Evolutionary conservation across 176 grass and related monocot genomes (phyloP).

Genomic region (Raddia distichophylla): DNA sequence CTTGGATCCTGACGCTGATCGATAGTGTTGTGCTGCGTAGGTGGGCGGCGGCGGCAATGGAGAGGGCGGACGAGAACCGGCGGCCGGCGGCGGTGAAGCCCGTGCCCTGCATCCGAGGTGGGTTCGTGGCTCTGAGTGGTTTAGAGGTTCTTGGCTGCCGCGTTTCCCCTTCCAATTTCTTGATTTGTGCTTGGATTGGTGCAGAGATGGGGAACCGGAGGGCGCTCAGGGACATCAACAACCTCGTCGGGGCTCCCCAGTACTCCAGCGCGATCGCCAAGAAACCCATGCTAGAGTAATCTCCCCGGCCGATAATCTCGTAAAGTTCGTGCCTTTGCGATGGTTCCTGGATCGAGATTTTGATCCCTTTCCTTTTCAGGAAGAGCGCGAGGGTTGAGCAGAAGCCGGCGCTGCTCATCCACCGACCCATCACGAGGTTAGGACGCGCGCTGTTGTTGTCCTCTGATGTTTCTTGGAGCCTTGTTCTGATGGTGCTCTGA

Average conservation of each 20-base stretch:
- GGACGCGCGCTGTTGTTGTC: not conserved
- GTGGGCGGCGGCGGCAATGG: slow-evolving; percentile 48
- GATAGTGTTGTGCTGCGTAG: slow-evolving; percentile 16
- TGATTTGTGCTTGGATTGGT: slow-evolving; percentile 20
- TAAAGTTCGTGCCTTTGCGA: slow-evolving; percentile 24
- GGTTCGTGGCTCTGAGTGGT: not conserved
- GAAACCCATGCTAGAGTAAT: slow-evolving; percentile 68
- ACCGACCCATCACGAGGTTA: slow-evolving; percentile 73
- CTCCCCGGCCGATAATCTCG: slow-evolving; percentile 3
- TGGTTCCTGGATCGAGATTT: slow-evolving; percentile 35
- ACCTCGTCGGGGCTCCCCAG: slow-evolving; percentile 41
- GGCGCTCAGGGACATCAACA: slow-evolving; percentile 76
- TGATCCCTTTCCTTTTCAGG: slow-evolving; percentile 33
- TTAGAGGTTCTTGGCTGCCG: not conserved
- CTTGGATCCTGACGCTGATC: slow-evolving; percentile 37
- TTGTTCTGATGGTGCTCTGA: slow-evolving; percentile 4
- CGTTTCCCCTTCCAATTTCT: slow-evolving; percentile 7
- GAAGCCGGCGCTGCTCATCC: slow-evolving; percentile 27
- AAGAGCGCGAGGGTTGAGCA: slow-evolving; percentile 39
- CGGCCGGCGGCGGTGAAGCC: slow-evolving; percentile 24
- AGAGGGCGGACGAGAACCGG: slow-evolving; percentile 58
- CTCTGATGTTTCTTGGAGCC: slow-evolving; percentile 19
- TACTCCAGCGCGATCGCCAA: slow-evolving; percentile 53
- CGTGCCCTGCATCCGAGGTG: slow-evolving; percentile 47
- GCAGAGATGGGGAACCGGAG: slow-evolving; percentile 66